Conservation (phyloP, 2,329 filamentous ascomycete genomes). For the Diaporthe vexans region DNA sequence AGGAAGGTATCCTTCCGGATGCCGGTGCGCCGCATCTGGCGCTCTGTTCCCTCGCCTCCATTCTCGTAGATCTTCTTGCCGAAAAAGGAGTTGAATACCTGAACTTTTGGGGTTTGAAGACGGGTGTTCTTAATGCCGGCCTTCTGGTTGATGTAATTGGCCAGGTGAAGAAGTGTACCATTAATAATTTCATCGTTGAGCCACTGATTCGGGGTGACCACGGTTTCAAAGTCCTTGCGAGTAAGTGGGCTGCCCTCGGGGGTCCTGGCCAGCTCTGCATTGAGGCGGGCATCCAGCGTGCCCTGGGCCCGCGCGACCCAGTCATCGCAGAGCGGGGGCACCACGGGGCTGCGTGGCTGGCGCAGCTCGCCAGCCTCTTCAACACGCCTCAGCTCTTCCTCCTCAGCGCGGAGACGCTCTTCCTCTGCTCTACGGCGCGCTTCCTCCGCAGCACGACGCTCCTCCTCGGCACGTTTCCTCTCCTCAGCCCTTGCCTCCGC, state of each 20-base stretch:
- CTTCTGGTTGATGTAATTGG: slow-evolving; percentile 69
- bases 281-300: slow-evolving; percentile 53
- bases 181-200: slow-evolving; percentile 85
- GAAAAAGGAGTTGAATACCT: slow-evolving; percentile 77
- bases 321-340: slow-evolving; percentile 50
- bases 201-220: slow-evolving; percentile 73
- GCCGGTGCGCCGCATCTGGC: slow-evolving; percentile 69
- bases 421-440: slow-evolving; percentile 43
- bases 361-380: slow-evolving; percentile 46
- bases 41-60: slow-evolving; percentile 62
- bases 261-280: slow-evolving; percentile 59
- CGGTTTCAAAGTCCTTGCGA: slow-evolving; percentile 73
- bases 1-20: slow-evolving; percentile 74
- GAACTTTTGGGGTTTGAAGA: slow-evolving; percentile 68
- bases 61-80: slow-evolving; percentile 67
- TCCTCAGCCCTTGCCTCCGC: slow-evolving; percentile 42
- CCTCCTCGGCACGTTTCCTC: slow-evolving; percentile 40
- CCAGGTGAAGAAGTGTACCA: slow-evolving; percentile 72
- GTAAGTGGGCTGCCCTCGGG: slow-evolving; percentile 65
- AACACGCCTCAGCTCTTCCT: slow-evolving; percentile 43
- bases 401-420: slow-evolving; percentile 30
- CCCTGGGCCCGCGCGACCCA: slow-evolving; percentile 55
- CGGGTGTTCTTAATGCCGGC: slow-evolving; percentile 65
- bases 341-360: slow-evolving; percentile 45
- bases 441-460: slow-evolving; percentile 41